phyloP scores from a whole-genome alignment of 805 yeast species.

The Lipomyces spencermartinsiae region DNA sequence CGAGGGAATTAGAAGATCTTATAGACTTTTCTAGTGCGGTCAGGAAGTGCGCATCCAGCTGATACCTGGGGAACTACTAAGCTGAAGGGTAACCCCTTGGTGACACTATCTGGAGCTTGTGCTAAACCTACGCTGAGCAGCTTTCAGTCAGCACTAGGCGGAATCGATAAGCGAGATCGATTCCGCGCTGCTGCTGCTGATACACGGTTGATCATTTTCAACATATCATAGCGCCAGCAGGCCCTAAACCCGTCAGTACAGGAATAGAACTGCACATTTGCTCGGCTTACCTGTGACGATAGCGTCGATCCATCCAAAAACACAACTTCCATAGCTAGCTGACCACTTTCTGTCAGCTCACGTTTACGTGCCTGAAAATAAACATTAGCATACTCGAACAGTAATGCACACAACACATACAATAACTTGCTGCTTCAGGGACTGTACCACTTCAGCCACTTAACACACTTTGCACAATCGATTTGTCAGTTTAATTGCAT shows the following conservation, averaged over 20 bases:
- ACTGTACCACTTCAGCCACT: not conserved
- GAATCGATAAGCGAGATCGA: no score
- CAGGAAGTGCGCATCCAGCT: no score
- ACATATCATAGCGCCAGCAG: no score
- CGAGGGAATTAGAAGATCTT: no score
- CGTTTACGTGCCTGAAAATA: not conserved
- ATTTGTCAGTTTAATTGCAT: not conserved
- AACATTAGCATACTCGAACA: not conserved
- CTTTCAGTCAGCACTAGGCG: no score
- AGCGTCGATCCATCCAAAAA: not conserved
- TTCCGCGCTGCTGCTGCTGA: no score
- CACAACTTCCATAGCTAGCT: constrained; percentile 1
- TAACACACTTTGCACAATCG: not conserved
- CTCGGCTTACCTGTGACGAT: not conserved
- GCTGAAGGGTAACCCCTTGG: no score
- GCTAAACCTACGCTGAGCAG: no score
- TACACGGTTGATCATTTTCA: no score
- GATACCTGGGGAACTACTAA: no score
- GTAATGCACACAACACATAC: not conserved
- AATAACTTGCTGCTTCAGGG: not conserved
- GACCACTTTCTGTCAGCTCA: not conserved
- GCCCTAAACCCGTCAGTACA: not conserved
- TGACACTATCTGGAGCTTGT: no score
- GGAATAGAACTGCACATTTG: not conserved
- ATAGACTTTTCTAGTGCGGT: no score